phyloP scores from a whole-genome alignment of 108 stramenopile genomes.

The Parmales sp. region DNA sequence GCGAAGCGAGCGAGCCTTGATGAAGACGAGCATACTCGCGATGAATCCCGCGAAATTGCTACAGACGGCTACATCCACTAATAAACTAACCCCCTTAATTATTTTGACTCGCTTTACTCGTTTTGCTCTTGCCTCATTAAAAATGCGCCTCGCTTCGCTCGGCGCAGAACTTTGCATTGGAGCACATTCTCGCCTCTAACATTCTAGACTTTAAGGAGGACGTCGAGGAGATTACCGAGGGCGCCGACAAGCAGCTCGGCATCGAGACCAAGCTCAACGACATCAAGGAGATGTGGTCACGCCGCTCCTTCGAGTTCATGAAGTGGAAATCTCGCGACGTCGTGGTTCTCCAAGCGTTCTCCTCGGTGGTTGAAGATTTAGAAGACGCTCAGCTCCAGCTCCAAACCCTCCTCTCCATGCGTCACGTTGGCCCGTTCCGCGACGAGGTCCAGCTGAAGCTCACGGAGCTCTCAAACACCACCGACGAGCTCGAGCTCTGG shows the following conservation, averaged over 20 bases:
- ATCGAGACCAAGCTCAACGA: conserved; percentile 41
- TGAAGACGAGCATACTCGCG: too few relatives aligned
- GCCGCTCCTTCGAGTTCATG: conserved; percentile 25
- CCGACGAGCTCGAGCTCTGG: conserved; percentile 50
- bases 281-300: conserved; percentile 38
- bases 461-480: conserved; percentile 40
- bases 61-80: too few relatives aligned
- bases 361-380: conserved; percentile 38
- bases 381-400: conserved; percentile 51
- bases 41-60: too few relatives aligned
- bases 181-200: conserved; percentile 23
- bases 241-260: conserved; percentile 48
- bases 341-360: conserved; percentile 20
- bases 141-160: too few relatives aligned
- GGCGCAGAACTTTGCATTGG: conserved; percentile 26
- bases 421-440: conserved; percentile 36
- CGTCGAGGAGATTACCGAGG: conserved; percentile 43
- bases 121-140: too few relatives aligned
- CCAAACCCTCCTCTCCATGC: conserved; percentile 37
- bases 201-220: conserved; percentile 1
- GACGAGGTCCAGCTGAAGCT: conserved; percentile 29
- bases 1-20: too few relatives aligned
- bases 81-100: too few relatives aligned
- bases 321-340: conserved; percentile 35
- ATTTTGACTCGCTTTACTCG: too few relatives aligned